phyloP scores from a whole-genome alignment of 164 flowering plant genomes.

The Litsea cubeba region DNA sequence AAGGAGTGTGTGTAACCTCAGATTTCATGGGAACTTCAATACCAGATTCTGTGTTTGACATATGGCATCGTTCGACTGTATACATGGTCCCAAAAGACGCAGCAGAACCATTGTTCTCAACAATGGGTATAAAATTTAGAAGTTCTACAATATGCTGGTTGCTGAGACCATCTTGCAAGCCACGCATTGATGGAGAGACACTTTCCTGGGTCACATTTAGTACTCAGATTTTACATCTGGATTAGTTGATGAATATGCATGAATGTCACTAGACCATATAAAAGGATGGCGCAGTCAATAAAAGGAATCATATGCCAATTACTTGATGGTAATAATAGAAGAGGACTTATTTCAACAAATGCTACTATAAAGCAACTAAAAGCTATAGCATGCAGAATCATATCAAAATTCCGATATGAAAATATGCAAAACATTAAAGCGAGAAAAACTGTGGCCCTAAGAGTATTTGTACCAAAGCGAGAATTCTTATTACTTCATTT shows the following conservation, averaged over 20 bases:
- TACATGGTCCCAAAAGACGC: slow-evolving; percentile 20
- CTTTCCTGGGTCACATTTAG: slow-evolving; percentile 30
- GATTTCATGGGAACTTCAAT: slow-evolving; percentile 14
- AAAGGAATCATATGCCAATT: neutral
- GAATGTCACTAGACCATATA: neutral
- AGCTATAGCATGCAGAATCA: too few relatives aligned
- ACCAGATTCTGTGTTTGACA: slow-evolving; percentile 24
- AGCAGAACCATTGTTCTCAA: slow-evolving; percentile 16
- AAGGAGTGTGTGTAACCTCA: slow-evolving; percentile 20
- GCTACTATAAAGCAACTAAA: too few relatives aligned
- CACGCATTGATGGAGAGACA: slow-evolving; percentile 16
- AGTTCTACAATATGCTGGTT: slow-evolving; percentile 34
- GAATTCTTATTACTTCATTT: too few relatives aligned
- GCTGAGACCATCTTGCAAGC: slow-evolving; percentile 14
- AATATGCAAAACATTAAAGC: too few relatives aligned
- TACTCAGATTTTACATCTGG: neutral
- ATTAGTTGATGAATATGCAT: neutral
- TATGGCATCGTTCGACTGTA: slow-evolving; percentile 16
- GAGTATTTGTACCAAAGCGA: too few relatives aligned
- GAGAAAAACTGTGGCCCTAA: too few relatives aligned
- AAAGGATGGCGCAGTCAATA: neutral
- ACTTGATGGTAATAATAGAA: too few relatives aligned
- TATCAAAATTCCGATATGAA: too few relatives aligned
- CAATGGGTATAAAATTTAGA: slow-evolving; percentile 35
- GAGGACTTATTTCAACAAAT: too few relatives aligned